Evolutionary conservation across 2,329 filamentous ascomycete species (phyloP), one percentile per base, ranked within the genome.

Genomic region (Calonectria montana): DNA sequence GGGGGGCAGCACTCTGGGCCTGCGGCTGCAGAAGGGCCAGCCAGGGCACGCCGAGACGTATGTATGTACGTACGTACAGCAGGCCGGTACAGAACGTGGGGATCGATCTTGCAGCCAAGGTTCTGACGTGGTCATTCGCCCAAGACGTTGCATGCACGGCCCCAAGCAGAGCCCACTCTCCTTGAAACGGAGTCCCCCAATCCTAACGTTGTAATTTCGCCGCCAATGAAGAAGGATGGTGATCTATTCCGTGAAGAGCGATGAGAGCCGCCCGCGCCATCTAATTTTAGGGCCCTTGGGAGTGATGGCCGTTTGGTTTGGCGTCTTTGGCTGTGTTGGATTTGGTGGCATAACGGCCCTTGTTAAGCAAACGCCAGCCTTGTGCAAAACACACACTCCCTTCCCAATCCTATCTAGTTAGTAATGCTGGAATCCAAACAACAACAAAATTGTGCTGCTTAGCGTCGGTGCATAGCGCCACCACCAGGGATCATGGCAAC

Each of bases 81-180:
- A 45, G 41, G 10, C 41, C 3, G 41, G 23, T 41, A n/a, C 62
- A 53, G 35, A 67, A 67, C 65, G 65, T 67, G 65, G 41, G 41
- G 27, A 41, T 16, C 31, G 65, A 67, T 61, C 65, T 67, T 37
- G 39, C 31, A 18, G 25, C 55, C 39, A 13, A 35, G 41, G 23
- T 53, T 61, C 65, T 67, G 65, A 67, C 65, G 65, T 67, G 65
- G 65, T 18, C 65, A 57, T 31, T 39, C 27, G 37, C n/a, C n/a
- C 23, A 18, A 9, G 4, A 18, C 3, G 3, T 7, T 10, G 16
- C 47, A 61, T 10, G 57, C 57, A 62, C 37, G 25, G 57, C 39
- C 53, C 37, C 39, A 62, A 41, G 27, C 37, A 59, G 23, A 21
- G 21, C 31, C 31, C 31, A 35, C 31, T 12, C 31, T 35, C 31